phyloP scores from a whole-genome alignment of 2,329 filamentous ascomycete species.

The Macrophomina tecta region DNA sequence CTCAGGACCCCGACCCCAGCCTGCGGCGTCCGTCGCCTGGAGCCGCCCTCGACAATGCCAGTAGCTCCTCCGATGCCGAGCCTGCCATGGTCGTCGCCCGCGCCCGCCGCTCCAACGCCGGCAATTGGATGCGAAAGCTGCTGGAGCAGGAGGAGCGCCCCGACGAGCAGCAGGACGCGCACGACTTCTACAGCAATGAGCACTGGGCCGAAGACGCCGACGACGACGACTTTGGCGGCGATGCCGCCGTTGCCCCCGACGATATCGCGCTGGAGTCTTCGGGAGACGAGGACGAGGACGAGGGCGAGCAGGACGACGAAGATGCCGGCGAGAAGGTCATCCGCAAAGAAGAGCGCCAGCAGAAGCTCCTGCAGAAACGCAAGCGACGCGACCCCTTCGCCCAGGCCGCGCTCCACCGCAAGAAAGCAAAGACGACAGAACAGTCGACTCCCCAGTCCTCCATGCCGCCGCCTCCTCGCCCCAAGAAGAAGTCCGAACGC shows the following conservation, averaged over 20 bases:
- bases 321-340: slow-evolving; percentile 87
- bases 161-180: slow-evolving; percentile 47
- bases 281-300: slow-evolving; percentile 81
- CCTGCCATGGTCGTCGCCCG: slow-evolving; percentile 47
- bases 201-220: slow-evolving; percentile 72
- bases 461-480: slow-evolving; percentile 35
- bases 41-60: slow-evolving; percentile 31
- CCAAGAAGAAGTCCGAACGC: slow-evolving; percentile 73
- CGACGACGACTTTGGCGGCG: slow-evolving; percentile 54
- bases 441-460: slow-evolving; percentile 55
- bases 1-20: slow-evolving; percentile 30
- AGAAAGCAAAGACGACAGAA: slow-evolving; percentile 42
- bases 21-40: slow-evolving; percentile 31
- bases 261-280: slow-evolving; percentile 86
- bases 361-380: slow-evolving; percentile 71
- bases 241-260: slow-evolving; percentile 58
- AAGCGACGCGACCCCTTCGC: slow-evolving; percentile 63
- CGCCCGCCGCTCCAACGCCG: slow-evolving; percentile 46
- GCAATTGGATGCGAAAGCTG: slow-evolving; percentile 49
- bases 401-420: slow-evolving; percentile 45
- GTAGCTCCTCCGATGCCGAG: slow-evolving; percentile 31
- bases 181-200: slow-evolving; percentile 36
- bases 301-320: slow-evolving; percentile 68
- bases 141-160: slow-evolving; percentile 45
- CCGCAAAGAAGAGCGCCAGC: slow-evolving; percentile 74